Base-by-base conservation (phyloP, 2,329 filamentous ascomycete species). In the Corynespora cassiicola region DNA sequence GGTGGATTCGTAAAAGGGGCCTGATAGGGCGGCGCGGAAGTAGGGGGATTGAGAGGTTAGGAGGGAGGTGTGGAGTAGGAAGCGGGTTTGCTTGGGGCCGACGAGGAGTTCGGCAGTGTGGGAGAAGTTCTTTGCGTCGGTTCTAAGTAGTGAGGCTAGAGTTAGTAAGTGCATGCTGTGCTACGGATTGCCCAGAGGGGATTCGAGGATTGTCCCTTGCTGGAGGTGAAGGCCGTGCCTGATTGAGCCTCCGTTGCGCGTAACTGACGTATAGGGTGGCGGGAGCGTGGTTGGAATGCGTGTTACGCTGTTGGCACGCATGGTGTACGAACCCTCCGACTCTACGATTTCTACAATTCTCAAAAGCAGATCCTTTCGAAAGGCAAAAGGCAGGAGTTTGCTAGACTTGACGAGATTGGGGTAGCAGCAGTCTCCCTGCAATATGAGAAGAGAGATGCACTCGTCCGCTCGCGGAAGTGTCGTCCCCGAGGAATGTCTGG, bases 1-100 rank as follows among this genome's bases (percentile, higher is more conserved):
- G 15, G 61, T 48, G 16, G 70, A 68, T 63, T 79, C 75, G 28
- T 69, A 60, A 51, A 78, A 78, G 7, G 65, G 56, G 33, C 72
- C 69, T 19, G 70, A 72, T 30, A 79, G 70, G 3, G 75, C 74
- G 26, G 75, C 75, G 33, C 72, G 68, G 62, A 79, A 79, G 63
- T 77, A 78, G 15, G 74, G 71, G 2, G 72, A 76, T 51, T 72
- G 64, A 6, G 55, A 43, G 3, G 70, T 72, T n/a, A 78, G 64
- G 20, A 78, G 68, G 23, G 73, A 68, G 28, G 71, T 74, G 59
- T 78, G 76, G 9, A 79, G 59, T 34, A 68, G 60, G 52, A 75
- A 78, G 11, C 57, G 66, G 5, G 63, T 69, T 14, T 54, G 47
- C 8, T 64, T 57, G 24, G 67, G 59, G 17, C 75, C 74, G 19